These are phyloP conservation scores for Arthrobotrys sphaeroides DNA, from an alignment of 2,329 filamentous ascomycete genomes.

Conservation along the genomic window DNA sequence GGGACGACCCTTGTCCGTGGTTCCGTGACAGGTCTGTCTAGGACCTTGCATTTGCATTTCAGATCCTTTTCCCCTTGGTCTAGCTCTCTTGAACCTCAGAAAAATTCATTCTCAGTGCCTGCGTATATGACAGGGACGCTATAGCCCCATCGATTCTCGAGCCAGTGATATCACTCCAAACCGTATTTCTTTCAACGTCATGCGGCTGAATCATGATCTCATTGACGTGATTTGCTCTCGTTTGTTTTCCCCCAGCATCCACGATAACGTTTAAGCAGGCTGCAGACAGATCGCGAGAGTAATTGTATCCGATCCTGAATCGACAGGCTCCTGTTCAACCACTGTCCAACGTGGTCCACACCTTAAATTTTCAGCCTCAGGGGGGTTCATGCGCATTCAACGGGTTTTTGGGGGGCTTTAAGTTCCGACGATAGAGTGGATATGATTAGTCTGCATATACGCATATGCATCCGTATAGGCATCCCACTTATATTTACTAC, in stretches of 20 bases:
- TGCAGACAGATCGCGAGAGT: conserved; percentile 24
- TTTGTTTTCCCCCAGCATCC: background rate
- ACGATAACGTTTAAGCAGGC: conserved; percentile 27
- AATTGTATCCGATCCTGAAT: conserved; percentile 22
- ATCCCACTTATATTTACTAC: background rate
- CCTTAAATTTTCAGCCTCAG: conserved; percentile 45
- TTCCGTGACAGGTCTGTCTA: conserved; percentile 46
- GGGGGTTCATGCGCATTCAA: background rate
- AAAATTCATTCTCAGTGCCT: background rate
- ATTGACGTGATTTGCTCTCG: conserved; percentile 5
- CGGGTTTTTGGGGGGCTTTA: background rate
- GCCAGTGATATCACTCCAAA: background rate
- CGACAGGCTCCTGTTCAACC: conserved; percentile 47
- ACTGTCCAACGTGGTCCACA: background rate
- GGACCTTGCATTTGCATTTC: conserved; percentile 19
- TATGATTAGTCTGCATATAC: conserved; percentile 5
- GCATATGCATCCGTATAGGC: conserved; percentile 1
- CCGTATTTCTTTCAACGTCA: background rate
- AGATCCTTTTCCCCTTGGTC: background rate
- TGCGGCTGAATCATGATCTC: conserved; percentile 6
- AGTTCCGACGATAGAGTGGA: conserved; percentile 6
- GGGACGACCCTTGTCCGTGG: conserved; percentile 4
- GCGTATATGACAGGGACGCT: background rate
- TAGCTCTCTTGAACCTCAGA: background rate
- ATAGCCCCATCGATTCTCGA: background rate